These are phyloP conservation scores for Parasarocladium wereldwijsianum DNA, from an alignment of 2,329 filamentous ascomycete genomes.

Conservation along the genomic window DNA sequence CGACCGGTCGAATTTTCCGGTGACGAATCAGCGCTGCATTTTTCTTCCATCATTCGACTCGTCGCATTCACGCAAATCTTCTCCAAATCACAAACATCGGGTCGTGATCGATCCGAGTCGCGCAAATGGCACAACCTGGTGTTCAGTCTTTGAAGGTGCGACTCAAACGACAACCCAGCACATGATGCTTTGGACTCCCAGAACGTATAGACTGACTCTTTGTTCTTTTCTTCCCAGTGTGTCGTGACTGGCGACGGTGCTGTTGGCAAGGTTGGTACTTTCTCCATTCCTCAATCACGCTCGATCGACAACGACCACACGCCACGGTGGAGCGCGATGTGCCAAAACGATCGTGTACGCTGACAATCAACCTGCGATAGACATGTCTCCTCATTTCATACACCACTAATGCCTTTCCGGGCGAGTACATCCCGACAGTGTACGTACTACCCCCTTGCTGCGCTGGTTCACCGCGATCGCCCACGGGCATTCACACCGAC, in stretches of 20 bases:
- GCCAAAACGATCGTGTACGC: conserved; percentile 3
- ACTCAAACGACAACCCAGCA: conserved; percentile 7
- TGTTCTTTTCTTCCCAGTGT: conserved; percentile 66
- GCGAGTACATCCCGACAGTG: conserved; percentile 99
- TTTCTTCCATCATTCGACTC: too few species aligned
- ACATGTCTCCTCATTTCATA: conserved; percentile 99
- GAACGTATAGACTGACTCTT: conserved; percentile 14
- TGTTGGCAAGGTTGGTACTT: conserved; percentile 69
- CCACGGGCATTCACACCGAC: conserved; percentile 3
- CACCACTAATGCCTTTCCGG: conserved; percentile 98
- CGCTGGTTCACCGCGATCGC: conserved; percentile 3
- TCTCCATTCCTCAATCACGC: conserved; percentile 5
- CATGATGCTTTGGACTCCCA: conserved; percentile 8
- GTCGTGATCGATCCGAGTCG: conserved; percentile 6
- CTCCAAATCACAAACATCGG: conserved; percentile 10
- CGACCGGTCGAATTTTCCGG: too few species aligned
- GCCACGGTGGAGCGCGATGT: too few species aligned
- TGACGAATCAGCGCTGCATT: too few species aligned
- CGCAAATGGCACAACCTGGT: conserved; percentile 62
- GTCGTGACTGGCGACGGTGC: conserved; percentile 99
- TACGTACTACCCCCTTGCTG: conserved; percentile 31
- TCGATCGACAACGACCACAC: not conserved
- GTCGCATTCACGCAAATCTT: too few species aligned
- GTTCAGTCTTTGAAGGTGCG: conserved; percentile 85
- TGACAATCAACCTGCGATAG: conserved; percentile 35